A percentile compares a stretch with the other conserved stretches of the same genome.
Conservation (phyloP, 169 alveolate species). For the Plasmodium gallinaceum region DNA sequence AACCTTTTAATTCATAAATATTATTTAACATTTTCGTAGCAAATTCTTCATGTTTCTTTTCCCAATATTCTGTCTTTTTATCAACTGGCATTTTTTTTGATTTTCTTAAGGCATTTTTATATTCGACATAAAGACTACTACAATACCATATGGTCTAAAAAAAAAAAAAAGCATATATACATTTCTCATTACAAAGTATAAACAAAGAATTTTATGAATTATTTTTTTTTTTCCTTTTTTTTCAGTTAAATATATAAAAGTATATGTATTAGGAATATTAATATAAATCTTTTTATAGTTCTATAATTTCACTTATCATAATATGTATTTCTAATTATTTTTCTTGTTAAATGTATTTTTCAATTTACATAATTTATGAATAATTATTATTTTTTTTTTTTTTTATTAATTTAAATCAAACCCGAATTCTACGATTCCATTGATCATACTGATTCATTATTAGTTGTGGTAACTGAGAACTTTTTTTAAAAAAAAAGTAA, state of each 20-base stretch:
- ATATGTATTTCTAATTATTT: no score
- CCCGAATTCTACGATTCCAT: constrained; percentile 71
- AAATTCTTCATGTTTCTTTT: constrained; percentile 89
- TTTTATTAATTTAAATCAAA: not conserved
- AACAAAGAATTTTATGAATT: constrained; percentile 1
- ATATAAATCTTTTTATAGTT: no score
- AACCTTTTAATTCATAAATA: constrained; percentile 89
- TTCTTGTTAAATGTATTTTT: no score
- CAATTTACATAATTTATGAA: not conserved
- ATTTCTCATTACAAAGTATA: no score
- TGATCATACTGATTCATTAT: constrained; percentile 74
- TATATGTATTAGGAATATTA: no score
- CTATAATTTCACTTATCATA: no score
- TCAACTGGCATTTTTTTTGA: constrained; percentile 86
- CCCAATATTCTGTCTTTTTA: constrained; percentile 90
- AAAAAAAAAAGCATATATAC: not conserved
- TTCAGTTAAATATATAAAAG: constrained; percentile 21
- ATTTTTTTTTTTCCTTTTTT: constrained; percentile 22
- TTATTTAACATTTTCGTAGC: constrained; percentile 90
- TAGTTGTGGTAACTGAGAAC: not conserved
- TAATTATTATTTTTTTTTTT: not conserved
- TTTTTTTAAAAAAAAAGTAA: constrained; percentile 1
- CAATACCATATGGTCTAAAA: constrained; percentile 89
- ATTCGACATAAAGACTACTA: constrained; percentile 88
- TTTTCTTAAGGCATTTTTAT: constrained; percentile 87